Evolutionary conservation across 495 filamentous ascomycete species (phyloP).

Genomic region (Entonaema liquescens): DNA sequence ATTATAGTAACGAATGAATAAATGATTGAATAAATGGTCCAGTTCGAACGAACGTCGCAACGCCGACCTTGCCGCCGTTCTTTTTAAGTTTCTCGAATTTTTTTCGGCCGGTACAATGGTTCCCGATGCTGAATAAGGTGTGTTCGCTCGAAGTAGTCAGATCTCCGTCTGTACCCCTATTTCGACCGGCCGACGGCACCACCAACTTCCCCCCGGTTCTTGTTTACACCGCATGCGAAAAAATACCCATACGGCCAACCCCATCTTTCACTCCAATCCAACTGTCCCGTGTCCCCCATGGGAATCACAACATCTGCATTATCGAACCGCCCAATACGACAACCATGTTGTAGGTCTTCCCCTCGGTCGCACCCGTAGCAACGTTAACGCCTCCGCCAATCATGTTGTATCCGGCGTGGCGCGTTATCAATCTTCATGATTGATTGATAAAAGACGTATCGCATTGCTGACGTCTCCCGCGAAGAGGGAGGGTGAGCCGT

Average conservation of each 20-base stretch:
- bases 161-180: slow-evolving; percentile 12
- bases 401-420: neutral
- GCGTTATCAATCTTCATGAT: neutral
- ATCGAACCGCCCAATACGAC: slow-evolving; percentile 16
- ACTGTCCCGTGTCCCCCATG: slow-evolving; percentile 2
- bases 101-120: neutral
- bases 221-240: slow-evolving; percentile 26
- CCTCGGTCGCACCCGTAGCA: slow-evolving; percentile 1
- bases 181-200: slow-evolving; percentile 11
- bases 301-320: slow-evolving; percentile 32
- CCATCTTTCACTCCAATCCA: neutral
- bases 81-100: neutral
- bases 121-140: neutral
- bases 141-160: neutral
- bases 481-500: neutral
- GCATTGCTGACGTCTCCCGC: neutral
- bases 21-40: neutral
- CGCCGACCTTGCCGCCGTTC: neutral
- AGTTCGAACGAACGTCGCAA: neutral
- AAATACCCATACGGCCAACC: slow-evolving; percentile 13
- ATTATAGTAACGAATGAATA: neutral
- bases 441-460: neutral
- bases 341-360: slow-evolving; percentile 2
- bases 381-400: slow-evolving; percentile 1
- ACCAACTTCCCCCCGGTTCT: neutral